Conservation (phyloP, 768 basidiomycete genomes). For the Mycena albidolilacea region DNA sequence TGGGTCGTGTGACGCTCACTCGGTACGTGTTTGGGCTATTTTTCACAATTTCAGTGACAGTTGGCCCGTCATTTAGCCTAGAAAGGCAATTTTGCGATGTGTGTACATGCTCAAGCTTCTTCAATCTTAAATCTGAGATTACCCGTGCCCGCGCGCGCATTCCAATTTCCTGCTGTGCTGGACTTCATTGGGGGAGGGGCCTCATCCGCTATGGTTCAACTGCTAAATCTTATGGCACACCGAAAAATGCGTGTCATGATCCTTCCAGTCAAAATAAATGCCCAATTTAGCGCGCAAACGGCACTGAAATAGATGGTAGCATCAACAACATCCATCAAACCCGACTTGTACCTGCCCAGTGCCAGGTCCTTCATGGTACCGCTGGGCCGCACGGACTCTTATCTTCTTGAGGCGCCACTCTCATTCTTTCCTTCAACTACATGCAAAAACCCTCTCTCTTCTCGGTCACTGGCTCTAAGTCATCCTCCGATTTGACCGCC, state of each 20-base stretch:
- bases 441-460: constrained; percentile 12
- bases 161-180: no score
- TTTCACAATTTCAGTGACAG: background rate
- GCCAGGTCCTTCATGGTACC: constrained; percentile 5
- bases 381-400: background rate
- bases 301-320: constrained; percentile 3
- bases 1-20: constrained; percentile 22
- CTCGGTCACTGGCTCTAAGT: constrained; percentile 15
- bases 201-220: no score
- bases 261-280: no score
- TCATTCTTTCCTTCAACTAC: background rate
- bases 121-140: constrained; percentile 14
- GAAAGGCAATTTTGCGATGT: constrained; percentile 1
- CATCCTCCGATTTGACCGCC: constrained; percentile 10
- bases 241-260: no score
- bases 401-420: background rate
- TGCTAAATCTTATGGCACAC: no score
- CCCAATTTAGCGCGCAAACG: constrained; percentile 1
- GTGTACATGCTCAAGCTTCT: background rate
- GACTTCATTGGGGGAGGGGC: no score
- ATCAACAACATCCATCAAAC: background rate
- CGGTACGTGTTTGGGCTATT: background rate
- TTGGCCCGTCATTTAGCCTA: background rate
- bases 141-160: no score
- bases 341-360: background rate